Conservation (phyloP, 202 grass and related monocot species). For the Schoenoplectus triqueter region DNA sequence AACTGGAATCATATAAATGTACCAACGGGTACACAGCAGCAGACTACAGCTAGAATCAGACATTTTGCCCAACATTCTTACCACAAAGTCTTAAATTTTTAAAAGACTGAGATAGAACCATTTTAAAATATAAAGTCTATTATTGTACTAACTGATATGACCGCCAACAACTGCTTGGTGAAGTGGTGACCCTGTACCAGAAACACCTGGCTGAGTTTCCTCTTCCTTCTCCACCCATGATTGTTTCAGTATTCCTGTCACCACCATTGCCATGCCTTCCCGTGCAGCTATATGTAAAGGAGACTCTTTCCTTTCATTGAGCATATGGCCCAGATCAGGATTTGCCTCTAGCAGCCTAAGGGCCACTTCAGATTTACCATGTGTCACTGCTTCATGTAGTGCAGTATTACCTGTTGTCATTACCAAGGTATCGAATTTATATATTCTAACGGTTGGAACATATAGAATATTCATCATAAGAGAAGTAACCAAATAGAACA, state of each 20-base stretch:
- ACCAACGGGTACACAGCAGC: background rate
- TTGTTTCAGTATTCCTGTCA: conserved; percentile 36
- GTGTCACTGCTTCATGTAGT: conserved; percentile 62
- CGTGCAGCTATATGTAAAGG: conserved; percentile 68
- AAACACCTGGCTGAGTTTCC: conserved; percentile 17
- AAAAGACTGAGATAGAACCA: background rate
- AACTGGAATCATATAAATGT: background rate
- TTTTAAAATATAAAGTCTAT: background rate
- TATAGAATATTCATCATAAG: background rate
- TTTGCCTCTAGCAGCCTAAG: conserved; percentile 51
- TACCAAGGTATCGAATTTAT: conserved; percentile 7
- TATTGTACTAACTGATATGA: conserved; percentile 50
- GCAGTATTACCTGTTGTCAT: conserved; percentile 44
- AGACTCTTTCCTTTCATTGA: conserved; percentile 50
- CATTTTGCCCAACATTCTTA: background rate
- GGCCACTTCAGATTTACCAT: conserved; percentile 36
- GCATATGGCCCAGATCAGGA: conserved; percentile 28
- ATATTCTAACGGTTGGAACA: background rate
- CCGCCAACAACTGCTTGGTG: conserved; percentile 74
- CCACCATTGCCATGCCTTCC: conserved; percentile 54
- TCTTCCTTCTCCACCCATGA: conserved; percentile 40
- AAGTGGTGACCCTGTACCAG: conserved; percentile 52
- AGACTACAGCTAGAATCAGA: background rate
- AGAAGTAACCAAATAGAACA: background rate
- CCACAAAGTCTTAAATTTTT: background rate